Percentiles rank a stretch among this genome's conserved stretches.
Conservation (phyloP, 2,329 filamentous ascomycete genomes). For the Colletotrichum coccodes region DNA sequence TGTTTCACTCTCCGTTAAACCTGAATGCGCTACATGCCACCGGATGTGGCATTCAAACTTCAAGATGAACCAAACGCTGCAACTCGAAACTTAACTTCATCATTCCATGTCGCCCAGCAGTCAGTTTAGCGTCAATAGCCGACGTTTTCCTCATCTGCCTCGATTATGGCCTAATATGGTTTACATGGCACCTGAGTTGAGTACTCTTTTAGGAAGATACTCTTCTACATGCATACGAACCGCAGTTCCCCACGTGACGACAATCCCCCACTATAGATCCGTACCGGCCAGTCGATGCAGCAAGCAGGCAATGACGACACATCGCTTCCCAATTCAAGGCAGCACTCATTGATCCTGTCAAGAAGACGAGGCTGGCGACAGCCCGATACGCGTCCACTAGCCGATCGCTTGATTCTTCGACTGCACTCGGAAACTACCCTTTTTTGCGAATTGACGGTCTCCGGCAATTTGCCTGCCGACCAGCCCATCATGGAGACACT, state of each 20-base stretch:
- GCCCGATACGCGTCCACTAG: conserved; percentile 15
- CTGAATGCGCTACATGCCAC: neutral
- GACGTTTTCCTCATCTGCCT: neutral
- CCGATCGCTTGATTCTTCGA: neutral
- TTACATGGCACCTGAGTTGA: neutral
- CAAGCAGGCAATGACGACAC: conserved; percentile 29
- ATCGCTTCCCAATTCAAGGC: conserved; percentile 25
- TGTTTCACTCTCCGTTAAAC: neutral
- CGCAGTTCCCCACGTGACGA: conserved; percentile 26
- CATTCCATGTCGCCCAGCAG: neutral
- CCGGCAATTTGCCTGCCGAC: conserved; percentile 2
- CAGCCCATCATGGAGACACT: conserved; percentile 80
- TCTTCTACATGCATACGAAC: neutral
- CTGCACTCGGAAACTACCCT: neutral
- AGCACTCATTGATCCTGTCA: conserved; percentile 25
- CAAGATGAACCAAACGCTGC: conserved; percentile 4
- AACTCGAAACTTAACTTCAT: neutral
- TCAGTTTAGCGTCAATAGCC: neutral
- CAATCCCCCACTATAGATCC: conserved; percentile 23
- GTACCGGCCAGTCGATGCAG: conserved; percentile 27
- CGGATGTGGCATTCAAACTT: conserved; percentile 2
- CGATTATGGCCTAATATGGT: neutral
- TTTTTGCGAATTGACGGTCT: conserved; percentile 1
- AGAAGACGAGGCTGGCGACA: conserved; percentile 25
- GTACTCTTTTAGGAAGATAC: no score